Percentiles rank a stretch among this genome's conserved stretches.
These are phyloP conservation scores for Gloeopeniophorella convolvens DNA, from an alignment of 768 basidiomycete species.

Conservation along the genomic window DNA sequence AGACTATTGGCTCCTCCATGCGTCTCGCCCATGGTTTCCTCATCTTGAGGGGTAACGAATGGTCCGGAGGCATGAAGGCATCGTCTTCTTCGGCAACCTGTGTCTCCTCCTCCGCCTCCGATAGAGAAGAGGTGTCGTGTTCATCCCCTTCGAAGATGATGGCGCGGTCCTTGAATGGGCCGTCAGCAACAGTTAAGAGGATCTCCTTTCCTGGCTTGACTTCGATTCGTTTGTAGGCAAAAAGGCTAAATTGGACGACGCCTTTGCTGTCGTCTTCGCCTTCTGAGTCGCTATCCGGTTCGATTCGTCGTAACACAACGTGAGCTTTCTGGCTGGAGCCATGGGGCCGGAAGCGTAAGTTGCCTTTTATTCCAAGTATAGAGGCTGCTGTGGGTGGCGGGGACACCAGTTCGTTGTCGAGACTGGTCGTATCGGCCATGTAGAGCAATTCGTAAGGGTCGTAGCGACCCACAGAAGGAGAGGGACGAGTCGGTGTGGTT, in stretches of 20 bases:
- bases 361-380: slow-evolving; percentile 54
- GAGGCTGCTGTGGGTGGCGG: slow-evolving; percentile 38
- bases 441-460: slow-evolving; percentile 11
- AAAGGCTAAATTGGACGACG: slow-evolving; percentile 53
- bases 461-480: slow-evolving; percentile 20
- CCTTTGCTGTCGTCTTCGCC: slow-evolving; percentile 34
- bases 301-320: slow-evolving; percentile 58
- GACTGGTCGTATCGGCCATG: slow-evolving; percentile 18
- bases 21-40: slow-evolving; percentile 52
- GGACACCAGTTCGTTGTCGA: slow-evolving; percentile 12
- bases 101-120: slow-evolving; percentile 36
- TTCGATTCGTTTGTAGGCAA: slow-evolving; percentile 63
- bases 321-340: slow-evolving; percentile 63
- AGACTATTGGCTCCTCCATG: slow-evolving; percentile 28
- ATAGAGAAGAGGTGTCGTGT: slow-evolving; percentile 25
- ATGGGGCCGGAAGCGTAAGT: slow-evolving; percentile 61
- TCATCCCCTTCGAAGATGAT: slow-evolving; percentile 55
- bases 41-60: slow-evolving; percentile 57
- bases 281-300: slow-evolving; percentile 37
- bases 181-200: slow-evolving; percentile 52
- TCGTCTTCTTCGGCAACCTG: slow-evolving; percentile 38
- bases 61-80: slow-evolving; percentile 25
- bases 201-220: slow-evolving; percentile 68
- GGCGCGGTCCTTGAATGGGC: slow-evolving; percentile 47
- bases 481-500: slow-evolving; percentile 3